Evolutionary conservation across 805 yeast species (phyloP).

Genomic region (Maudiozyma serrabonitensis): DNA sequence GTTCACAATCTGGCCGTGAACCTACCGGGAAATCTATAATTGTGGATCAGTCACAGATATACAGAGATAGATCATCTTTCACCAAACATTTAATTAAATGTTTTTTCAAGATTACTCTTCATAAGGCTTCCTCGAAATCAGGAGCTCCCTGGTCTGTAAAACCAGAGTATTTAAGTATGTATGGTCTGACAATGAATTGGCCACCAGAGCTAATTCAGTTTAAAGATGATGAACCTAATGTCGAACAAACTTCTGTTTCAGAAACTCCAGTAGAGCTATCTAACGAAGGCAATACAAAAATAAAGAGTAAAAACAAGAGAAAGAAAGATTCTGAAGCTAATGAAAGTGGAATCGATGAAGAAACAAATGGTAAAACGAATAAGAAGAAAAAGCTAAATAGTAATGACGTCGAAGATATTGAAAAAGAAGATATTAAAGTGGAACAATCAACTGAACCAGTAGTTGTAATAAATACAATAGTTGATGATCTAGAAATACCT

Average conservation of each 20-base stretch:
- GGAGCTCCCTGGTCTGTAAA: slow-evolving; percentile 97
- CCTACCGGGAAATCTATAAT: slow-evolving; percentile 41
- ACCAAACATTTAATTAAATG: slow-evolving; percentile 86
- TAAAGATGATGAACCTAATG: slow-evolving; percentile 22
- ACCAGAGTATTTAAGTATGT: slow-evolving; percentile 42
- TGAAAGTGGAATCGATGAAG: not conserved
- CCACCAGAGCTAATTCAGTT: slow-evolving; percentile 24
- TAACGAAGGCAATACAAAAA: slow-evolving; percentile 9
- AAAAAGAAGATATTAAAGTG: too few species aligned
- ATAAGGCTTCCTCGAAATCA: slow-evolving; percentile 66
- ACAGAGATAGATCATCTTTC: slow-evolving; percentile 76
- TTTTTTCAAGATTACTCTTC: slow-evolving; percentile 60
- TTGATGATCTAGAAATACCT: slow-evolving; percentile 22
- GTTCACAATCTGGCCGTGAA: not conserved
- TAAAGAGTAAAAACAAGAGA: not conserved
- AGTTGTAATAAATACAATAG: slow-evolving; percentile 14
- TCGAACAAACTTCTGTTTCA: not conserved
- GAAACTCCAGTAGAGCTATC: not conserved
- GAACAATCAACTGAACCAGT: slow-evolving; percentile 1
- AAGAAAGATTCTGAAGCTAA: slow-evolving; percentile 10
- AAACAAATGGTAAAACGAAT: not conserved
- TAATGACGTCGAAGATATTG: not conserved
- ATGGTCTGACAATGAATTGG: slow-evolving; percentile 28
- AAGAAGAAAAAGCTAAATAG: not conserved
- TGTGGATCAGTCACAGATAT: slow-evolving; percentile 62